Base-by-base conservation (phyloP, 2,329 filamentous ascomycete species). In the Fonsecaea pugnacius region DNA sequence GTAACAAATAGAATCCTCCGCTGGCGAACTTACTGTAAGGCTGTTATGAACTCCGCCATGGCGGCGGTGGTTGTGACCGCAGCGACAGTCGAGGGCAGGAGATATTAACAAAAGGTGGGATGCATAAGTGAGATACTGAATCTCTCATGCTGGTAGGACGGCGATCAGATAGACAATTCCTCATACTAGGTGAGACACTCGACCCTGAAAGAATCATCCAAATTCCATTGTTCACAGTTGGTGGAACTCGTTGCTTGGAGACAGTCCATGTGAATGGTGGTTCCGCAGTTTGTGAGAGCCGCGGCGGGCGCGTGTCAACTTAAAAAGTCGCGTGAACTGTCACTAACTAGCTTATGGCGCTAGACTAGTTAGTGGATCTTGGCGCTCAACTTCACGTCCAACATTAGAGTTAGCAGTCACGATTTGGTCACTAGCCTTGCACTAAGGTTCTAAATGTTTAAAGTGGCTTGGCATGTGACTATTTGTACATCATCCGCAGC, bases 21-120 rank as follows among this genome's bases (percentile, higher is more conserved):
- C n/a, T 43, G 30, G 32, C 43, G 43, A 38, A 71, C 77, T 72
- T 68, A 80, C 78, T 76, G 73, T 59, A 81, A 74, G 59, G 73
- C 73, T 67, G 75, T 72, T 71, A 80, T 75, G 65, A 79, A 76
- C 68, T 81, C 79, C 72, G 73, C 71, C 73, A 73, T 73, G 63
- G 36, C 55, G 46, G 57, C 63, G 53, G 61, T 12, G 12, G 8
- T 40, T n/a, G 43, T 48, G 18, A 16, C 21, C 12, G 46, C 18
- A 52, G 30, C 24, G 30, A 9, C 30, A 21, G 32, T 18, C 30
- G n/a, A 24, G 57, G 14, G 12, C 27, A n/a, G 43, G 32, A 12
- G 18, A 33, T 50, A 43, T 51, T 56, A 32, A 8, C 8, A 40
- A 24, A 27, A 27, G 58, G 18, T 38, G 51, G 38, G 18, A 38